A percentile compares a stretch with the other conserved stretches of the same genome.
Evolutionary conservation across 768 basidiomycete genomes (phyloP).

Genomic region (Calocera viscosa): DNA sequence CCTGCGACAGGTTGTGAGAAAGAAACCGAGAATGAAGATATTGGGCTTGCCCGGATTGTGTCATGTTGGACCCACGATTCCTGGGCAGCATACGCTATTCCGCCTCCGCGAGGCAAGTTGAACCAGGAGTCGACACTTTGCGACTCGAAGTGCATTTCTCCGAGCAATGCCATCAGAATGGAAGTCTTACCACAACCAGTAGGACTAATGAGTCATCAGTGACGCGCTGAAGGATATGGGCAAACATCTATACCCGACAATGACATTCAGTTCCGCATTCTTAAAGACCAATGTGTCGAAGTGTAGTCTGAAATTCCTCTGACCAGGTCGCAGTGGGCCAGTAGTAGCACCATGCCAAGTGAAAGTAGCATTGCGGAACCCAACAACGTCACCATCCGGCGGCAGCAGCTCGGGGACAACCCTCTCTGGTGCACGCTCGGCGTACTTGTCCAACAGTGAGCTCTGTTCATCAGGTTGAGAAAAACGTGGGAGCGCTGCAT

Average conservation of each 20-base stretch:
- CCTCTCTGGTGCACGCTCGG: constrained; percentile 12
- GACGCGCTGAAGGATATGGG: constrained; percentile 24
- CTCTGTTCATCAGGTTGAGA: constrained; percentile 18
- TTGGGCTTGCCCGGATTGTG: constrained; percentile 48
- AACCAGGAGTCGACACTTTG: constrained; percentile 42
- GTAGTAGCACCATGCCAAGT: constrained; percentile 41
- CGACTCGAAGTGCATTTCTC: constrained; percentile 31
- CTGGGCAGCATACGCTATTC: constrained; percentile 71
- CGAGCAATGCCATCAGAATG: constrained; percentile 26
- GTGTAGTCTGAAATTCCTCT: constrained; percentile 23
- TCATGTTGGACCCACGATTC: constrained; percentile 79
- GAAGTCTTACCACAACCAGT: constrained; percentile 13
- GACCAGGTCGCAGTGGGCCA: neutral
- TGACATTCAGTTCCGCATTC: constrained; percentile 28
- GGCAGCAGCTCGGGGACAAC: constrained; percentile 10
- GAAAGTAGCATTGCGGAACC: constrained; percentile 31
- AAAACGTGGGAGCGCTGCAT: neutral
- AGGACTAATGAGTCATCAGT: neutral
- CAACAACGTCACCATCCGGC: constrained; percentile 13
- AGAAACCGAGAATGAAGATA: neutral
- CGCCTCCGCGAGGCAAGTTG: constrained; percentile 52
- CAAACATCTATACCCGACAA: constrained; percentile 30
- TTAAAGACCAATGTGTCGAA: constrained; percentile 28
- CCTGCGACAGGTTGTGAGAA: constrained; percentile 29
- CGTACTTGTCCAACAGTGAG: constrained; percentile 26